Percentiles rank a stretch among this genome's conserved stretches.
Evolutionary conservation across 2,329 filamentous ascomycete genomes (phyloP).

Genomic region (Blumeria graminis): DNA sequence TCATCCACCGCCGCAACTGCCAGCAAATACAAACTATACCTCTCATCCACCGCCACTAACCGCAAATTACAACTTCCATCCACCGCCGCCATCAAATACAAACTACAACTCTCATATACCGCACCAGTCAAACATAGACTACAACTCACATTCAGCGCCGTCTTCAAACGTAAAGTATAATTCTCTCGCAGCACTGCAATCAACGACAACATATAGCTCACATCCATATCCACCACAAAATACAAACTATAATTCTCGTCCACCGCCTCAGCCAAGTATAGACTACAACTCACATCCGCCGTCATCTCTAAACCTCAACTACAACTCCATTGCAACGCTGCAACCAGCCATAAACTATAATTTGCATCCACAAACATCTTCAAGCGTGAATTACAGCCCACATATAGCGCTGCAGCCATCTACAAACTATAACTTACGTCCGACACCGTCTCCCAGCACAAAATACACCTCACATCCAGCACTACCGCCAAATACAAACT

Average conservation of each 20-base stretch:
- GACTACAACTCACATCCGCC: not conserved
- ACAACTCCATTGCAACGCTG: too few relatives aligned
- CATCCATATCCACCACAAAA: too few relatives aligned
- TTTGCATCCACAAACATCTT: too few relatives aligned
- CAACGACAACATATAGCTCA: too few relatives aligned
- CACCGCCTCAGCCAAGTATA: too few relatives aligned
- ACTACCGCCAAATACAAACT: not conserved
- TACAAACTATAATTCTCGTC: too few relatives aligned
- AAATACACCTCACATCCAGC: not conserved
- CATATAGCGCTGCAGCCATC: not conserved
- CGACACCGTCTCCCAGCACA: not conserved
- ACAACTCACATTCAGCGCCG: not conserved
- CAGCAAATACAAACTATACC: not conserved
- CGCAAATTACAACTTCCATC: not conserved
- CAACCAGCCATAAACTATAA: too few relatives aligned
- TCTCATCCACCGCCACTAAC: not conserved
- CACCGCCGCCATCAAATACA: not conserved
- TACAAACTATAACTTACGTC: not conserved
- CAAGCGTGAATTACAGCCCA: not conserved
- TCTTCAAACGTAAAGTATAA: not conserved
- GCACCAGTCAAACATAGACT: not conserved
- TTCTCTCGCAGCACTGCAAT: not conserved
- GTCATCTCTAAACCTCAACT: too few relatives aligned
- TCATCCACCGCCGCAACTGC: not conserved
- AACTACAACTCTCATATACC: not conserved